Base-by-base conservation (phyloP, 2,329 filamentous ascomycete genomes). In the Monosporascus sp. region DNA sequence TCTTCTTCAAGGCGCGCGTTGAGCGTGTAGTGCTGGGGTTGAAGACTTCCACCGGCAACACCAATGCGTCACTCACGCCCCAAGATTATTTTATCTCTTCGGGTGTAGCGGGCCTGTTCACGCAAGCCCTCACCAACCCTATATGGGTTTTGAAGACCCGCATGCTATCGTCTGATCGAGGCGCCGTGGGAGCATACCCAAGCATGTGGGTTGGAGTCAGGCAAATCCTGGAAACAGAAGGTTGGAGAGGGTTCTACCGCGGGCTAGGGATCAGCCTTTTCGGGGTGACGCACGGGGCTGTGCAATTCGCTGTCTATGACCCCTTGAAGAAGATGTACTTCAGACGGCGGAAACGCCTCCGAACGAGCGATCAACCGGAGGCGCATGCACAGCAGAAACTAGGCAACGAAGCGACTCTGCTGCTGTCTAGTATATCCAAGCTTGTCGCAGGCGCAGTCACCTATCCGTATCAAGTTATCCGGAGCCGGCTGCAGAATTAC, bases 131-230 rank as follows among this genome's bases (percentile, higher is more conserved):
- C 60, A 97, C 94, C 31, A 97, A 97, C 68, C 94, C 94, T 2
- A 86, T 99, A 63, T 99, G 94, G 94, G 94, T 99, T 3, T 85
- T 99, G 69, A 97, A 97, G 77, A 97, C 93, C 8, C 88, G 94
- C 58, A 97, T 99, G 91, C 78, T 97, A 24, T 91, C 91, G 31
- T 92, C 89, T 4, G 89, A 94, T 60, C 82, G 83, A 49, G 78
- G 82, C 51, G 79, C 84, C 6, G 81, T 79, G 2, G 91, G 91
- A 15, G 94, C 93, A 1, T 99, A 99, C 71, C 79, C 82, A 17
- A 87, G 83, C 59, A 89, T 97, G 77, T 74, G 78, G 59, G 79
- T 85, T 48, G 94, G 94, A 28, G 81, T 86, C 2, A 70, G 70
- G 38, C 79, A 84, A 45, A 82, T 99, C 20, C 80, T 86, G 63